These are phyloP conservation scores for Amphicarpaea edgeworthii DNA, from an alignment of 306 rosid genomes.

Conservation along the genomic window DNA sequence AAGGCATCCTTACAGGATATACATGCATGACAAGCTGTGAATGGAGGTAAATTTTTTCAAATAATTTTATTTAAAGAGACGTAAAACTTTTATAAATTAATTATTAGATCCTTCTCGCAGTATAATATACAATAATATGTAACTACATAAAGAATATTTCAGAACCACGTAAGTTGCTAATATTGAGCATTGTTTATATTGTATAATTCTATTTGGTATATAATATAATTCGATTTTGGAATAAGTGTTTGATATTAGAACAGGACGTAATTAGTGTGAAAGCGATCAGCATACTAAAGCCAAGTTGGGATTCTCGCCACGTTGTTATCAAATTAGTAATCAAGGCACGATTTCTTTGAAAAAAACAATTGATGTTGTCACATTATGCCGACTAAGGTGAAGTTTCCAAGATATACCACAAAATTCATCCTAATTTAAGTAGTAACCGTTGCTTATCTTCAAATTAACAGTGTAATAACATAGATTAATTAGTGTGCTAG, in stretches of 20 bases:
- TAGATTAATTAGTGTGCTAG: slow-evolving; percentile 1
- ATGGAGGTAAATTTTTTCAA: no score
- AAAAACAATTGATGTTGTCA: not conserved
- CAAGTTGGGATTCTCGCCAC: not conserved
- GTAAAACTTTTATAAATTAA: no score
- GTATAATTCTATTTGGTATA: not conserved
- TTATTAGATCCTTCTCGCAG: no score
- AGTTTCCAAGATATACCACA: not conserved
- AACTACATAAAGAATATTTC: not conserved
- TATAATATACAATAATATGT: no score
- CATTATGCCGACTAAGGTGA: not conserved
- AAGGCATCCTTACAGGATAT: not conserved
- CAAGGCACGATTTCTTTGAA: not conserved
- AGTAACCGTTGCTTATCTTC: not conserved
- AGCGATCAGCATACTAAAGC: not conserved
- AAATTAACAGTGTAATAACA: slow-evolving; percentile 5
- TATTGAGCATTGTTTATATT: not conserved
- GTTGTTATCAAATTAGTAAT: not conserved
- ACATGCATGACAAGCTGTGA: no score
- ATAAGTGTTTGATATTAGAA: not conserved
- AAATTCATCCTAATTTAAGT: not conserved
- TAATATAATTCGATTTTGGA: not conserved
- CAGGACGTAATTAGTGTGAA: not conserved
- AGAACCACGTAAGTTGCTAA: not conserved
- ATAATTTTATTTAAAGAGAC: no score